phyloP scores from a whole-genome alignment of 2,329 filamentous ascomycete species.

The Beauveria medogensis region DNA sequence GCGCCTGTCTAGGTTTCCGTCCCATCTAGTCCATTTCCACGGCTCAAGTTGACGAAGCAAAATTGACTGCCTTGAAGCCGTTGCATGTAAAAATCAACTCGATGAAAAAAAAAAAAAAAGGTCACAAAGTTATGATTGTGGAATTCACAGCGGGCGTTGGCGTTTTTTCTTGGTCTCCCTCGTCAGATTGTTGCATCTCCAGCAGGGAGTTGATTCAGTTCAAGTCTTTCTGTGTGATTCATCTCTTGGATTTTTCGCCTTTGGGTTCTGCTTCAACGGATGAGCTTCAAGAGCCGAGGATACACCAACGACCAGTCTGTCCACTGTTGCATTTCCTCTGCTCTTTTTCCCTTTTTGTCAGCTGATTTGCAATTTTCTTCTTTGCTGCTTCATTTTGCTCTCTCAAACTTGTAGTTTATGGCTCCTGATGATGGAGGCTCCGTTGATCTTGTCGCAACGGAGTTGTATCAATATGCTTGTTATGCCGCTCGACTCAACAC shows the following conservation, averaged over 20 bases:
- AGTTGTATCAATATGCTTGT: conserved; percentile 8
- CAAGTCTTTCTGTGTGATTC: conserved; percentile 16
- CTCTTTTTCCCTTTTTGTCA: conserved; percentile 18
- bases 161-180: conserved; percentile 33
- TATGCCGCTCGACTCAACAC: not conserved
- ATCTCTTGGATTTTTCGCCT: conserved; percentile 32
- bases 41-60: conserved; percentile 17
- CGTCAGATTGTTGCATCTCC: conserved; percentile 41
- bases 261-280: conserved; percentile 28
- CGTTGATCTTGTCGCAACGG: not conserved
- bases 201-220: conserved; percentile 22
- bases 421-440: conserved; percentile 3
- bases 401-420: not conserved
- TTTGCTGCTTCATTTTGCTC: not conserved
- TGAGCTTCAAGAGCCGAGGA: conserved; percentile 33
- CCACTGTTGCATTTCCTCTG: conserved; percentile 19
- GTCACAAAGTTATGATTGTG: conserved; percentile 13
- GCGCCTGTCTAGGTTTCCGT: not conserved
- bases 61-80: conserved; percentile 7
- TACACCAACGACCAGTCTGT: conserved; percentile 21
- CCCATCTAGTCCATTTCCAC: conserved; percentile 1
- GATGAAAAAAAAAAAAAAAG: conserved; percentile 21
- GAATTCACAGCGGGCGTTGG: conserved; percentile 20
- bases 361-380: conserved; percentile 3
- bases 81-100: conserved; percentile 14